Evolutionary conservation across 2,329 filamentous ascomycete species (phyloP).

Genomic region (Cladorrhinum sp.): DNA sequence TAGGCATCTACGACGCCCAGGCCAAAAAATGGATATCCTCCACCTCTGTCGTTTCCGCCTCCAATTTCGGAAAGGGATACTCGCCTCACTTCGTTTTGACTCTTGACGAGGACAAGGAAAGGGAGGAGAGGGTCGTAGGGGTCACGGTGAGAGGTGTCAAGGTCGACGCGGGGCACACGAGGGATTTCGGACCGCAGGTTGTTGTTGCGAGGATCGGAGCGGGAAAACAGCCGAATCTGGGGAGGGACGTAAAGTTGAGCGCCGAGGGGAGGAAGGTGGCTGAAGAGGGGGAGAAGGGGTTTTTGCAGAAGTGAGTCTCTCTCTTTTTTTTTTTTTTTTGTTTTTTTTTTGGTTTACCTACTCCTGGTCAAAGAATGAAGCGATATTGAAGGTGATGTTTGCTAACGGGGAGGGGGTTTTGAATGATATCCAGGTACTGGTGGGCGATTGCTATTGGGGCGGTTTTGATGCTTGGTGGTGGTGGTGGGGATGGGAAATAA

Average conservation of each 20-base stretch:
- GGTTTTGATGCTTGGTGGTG: conserved; percentile 53
- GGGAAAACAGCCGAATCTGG: conserved; percentile 57
- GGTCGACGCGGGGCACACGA: conserved; percentile 62
- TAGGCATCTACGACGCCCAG: conserved; percentile 55
- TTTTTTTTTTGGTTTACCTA: too few species aligned
- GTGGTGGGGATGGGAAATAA: conserved; percentile 51
- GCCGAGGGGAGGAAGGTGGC: conserved; percentile 58
- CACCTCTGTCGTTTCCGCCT: conserved; percentile 52
- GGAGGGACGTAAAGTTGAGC: conserved; percentile 60
- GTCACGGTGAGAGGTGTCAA: conserved; percentile 52
- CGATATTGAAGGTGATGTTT: conserved; percentile 32
- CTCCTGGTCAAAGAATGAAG: too few species aligned
- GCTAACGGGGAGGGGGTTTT: too few species aligned
- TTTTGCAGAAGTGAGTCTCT: conserved; percentile 65
- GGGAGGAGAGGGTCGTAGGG: conserved; percentile 37
- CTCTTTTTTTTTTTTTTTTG: too few species aligned
- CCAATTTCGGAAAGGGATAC: conserved; percentile 61
- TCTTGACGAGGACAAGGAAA: conserved; percentile 37
- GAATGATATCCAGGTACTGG: conserved; percentile 56
- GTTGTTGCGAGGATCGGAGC: conserved; percentile 45
- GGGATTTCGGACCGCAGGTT: conserved; percentile 62
- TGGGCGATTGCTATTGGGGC: conserved; percentile 57
- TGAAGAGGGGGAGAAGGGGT: conserved; percentile 48
- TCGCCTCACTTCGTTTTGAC: conserved; percentile 54
- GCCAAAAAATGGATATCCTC: conserved; percentile 50